Conservation (phyloP, 2,329 filamentous ascomycete genomes). For the Apiospora pterosperma region DNA sequence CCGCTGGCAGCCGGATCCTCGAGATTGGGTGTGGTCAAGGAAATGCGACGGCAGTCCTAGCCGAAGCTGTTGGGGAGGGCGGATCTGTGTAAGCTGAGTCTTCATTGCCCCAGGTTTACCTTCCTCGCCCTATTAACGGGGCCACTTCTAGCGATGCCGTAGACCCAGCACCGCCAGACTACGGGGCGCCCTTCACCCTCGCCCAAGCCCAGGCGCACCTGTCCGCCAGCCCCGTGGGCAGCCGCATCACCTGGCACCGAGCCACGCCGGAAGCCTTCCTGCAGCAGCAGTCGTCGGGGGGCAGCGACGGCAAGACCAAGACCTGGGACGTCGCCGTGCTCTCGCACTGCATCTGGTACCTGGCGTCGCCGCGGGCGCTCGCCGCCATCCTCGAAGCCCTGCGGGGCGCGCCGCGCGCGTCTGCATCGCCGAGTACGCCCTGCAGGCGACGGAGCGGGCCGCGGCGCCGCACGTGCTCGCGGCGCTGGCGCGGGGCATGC, state of each 20-base stretch:
- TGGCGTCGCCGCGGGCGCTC: slow-evolving; percentile 35
- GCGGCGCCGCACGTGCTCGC: slow-evolving; percentile 49
- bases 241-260: slow-evolving; percentile 40
- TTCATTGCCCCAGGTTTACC: not conserved
- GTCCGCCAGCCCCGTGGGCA: slow-evolving; percentile 34
- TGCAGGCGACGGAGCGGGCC: slow-evolving; percentile 34
- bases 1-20: slow-evolving; percentile 40
- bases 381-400: slow-evolving; percentile 32
- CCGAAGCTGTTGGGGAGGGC: slow-evolving; percentile 38
- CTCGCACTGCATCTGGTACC: slow-evolving; percentile 53
- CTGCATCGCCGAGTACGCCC: slow-evolving; percentile 43
- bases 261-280: slow-evolving; percentile 34
- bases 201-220: slow-evolving; percentile 45
- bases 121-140: no score
- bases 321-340: slow-evolving; percentile 45
- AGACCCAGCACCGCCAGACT: slow-evolving; percentile 48
- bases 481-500: slow-evolving; percentile 38
- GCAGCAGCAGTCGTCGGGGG: slow-evolving; percentile 13
- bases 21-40: slow-evolving; percentile 61
- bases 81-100: slow-evolving; percentile 32
- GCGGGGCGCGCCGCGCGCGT: slow-evolving; percentile 30
- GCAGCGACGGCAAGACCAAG: slow-evolving; percentile 7
- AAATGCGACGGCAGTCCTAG: slow-evolving; percentile 52
- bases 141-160: slow-evolving; percentile 35
- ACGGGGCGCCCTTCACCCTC: slow-evolving; percentile 48